phyloP scores from a whole-genome alignment of 371 early-diverging fungal genomes.

The Blakeslea trispora region DNA sequence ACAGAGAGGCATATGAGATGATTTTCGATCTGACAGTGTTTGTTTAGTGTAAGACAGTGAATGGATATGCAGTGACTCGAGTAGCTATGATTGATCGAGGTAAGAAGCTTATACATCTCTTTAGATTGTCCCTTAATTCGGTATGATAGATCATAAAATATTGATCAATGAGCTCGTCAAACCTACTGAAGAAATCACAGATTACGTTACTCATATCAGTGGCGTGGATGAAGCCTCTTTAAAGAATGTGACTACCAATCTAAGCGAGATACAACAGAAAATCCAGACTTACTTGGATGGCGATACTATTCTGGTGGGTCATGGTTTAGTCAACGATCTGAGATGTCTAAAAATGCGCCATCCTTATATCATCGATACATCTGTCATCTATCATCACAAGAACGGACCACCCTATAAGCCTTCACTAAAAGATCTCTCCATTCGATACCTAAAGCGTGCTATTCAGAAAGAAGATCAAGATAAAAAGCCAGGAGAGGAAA shows the following conservation, averaged over 20 bases:
- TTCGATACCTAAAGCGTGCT: constrained; percentile 53
- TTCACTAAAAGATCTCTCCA: constrained; percentile 56
- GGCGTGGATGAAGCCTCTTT: constrained; percentile 64
- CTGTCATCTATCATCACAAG: constrained; percentile 61
- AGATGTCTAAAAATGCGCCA: constrained; percentile 61
- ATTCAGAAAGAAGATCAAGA: constrained; percentile 51
- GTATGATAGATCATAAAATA: constrained; percentile 38
- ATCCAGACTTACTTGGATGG: constrained; percentile 41
- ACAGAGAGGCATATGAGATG: not conserved
- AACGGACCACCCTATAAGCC: constrained; percentile 59
- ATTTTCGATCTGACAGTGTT: not conserved
- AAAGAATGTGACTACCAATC: constrained; percentile 45
- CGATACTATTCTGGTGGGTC: constrained; percentile 71
- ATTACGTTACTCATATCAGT: constrained; percentile 67
- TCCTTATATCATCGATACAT: constrained; percentile 71
- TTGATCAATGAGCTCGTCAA: constrained; percentile 69
- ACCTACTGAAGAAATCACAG: constrained; percentile 63
- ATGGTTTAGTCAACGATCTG: constrained; percentile 77
- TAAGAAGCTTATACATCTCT: no score
- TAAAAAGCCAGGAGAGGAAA: constrained; percentile 15
- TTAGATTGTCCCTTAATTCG: no score
- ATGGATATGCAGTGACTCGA: constrained; percentile 68
- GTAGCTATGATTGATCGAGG: constrained; percentile 60
- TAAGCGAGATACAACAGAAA: constrained; percentile 55
- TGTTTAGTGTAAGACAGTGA: constrained; percentile 61